These are phyloP conservation scores for Actinidia arguta DNA, from an alignment of 179 eudicot species.

Conservation along the genomic window DNA sequence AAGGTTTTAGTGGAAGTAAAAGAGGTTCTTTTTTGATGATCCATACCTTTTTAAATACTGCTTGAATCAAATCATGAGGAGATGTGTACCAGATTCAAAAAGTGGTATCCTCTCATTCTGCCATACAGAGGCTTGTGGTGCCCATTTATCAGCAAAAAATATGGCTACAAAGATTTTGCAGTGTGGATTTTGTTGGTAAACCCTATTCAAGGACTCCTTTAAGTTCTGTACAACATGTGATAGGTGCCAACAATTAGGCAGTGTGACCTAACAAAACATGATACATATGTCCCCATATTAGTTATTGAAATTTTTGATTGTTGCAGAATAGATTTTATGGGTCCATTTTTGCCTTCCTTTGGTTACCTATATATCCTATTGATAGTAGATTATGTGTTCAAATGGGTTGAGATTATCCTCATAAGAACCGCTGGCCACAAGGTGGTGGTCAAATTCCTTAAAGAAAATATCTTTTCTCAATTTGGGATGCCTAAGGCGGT, in stretches of 20 bases:
- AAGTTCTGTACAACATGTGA: not conserved
- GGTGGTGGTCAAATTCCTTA: not conserved
- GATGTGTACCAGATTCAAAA: no score
- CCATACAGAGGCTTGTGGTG: not conserved
- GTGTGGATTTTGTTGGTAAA: not conserved
- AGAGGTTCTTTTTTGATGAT: no score
- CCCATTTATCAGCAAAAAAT: not conserved
- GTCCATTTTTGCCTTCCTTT: not conserved
- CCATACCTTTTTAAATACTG: no score
- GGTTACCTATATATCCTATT: not conserved
- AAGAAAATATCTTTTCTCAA: no score
- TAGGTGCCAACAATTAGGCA: not conserved
- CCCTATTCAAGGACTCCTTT: not conserved
- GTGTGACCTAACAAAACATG: not conserved
- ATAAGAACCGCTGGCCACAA: not conserved
- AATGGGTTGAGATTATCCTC: not conserved
- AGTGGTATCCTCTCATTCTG: no score
- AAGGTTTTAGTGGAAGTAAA: no score
- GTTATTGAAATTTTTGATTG: not conserved
- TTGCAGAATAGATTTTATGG: not conserved
- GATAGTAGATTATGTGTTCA: not conserved
- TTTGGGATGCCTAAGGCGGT: no score
- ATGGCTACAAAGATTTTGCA: not conserved
- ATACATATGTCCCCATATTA: not conserved
- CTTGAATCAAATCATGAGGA: no score